Base-by-base conservation (phyloP, 2,329 filamentous ascomycete species). In the Cytospora piceae region DNA sequence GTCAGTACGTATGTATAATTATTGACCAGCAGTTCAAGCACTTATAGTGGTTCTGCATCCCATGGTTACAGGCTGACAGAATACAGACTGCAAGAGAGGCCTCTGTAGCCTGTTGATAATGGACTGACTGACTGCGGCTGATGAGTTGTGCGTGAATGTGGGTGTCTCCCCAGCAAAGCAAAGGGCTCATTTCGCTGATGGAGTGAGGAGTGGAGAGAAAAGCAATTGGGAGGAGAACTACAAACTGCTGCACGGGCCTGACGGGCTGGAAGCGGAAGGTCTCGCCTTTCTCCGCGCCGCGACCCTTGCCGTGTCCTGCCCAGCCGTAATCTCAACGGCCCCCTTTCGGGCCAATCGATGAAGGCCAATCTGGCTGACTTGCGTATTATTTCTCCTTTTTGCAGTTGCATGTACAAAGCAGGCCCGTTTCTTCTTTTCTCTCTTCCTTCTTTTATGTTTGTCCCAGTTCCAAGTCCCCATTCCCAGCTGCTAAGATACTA, bases 301-400 rank as follows among this genome's bases (percentile, higher is more conserved):
- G 55, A 51, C 60, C 37, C 53, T 57, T 57, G 60, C 39, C 39
- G 39, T 55, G 39, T 49, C 60, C 42, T 56, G 60, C 37, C 53
- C 61, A 63, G 61, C 39, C 55, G 61, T 46, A 63, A 63, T 57
- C 53, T 63, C 61, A 56, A 29, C 31, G 53, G 29, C 53, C 39
- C 27, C 37, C 37, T 57, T 63, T 46, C 39, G 39, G 56, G 61
- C 61, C 61, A 63, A 63, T 63, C 42, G 53, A 31, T n/a, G 42
- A 39, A 29, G 39, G 51, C n/a, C 61, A 63, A 63, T 63, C 61
- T 63, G 39, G 39, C 61, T 63, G 53, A 51, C 56, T 57, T 46
- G 53, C 53, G 53, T 63, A 46, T 57, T 66, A 46, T 66, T 53
- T 58, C 62, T 62, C 52, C 24, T 63, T 42, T 58, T 67, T 37